Evolutionary conservation across 1,139 yeast genomes (phyloP), one percentile per base, ranked within the genome.

Genomic region (Meyerozyma sp.): DNA sequence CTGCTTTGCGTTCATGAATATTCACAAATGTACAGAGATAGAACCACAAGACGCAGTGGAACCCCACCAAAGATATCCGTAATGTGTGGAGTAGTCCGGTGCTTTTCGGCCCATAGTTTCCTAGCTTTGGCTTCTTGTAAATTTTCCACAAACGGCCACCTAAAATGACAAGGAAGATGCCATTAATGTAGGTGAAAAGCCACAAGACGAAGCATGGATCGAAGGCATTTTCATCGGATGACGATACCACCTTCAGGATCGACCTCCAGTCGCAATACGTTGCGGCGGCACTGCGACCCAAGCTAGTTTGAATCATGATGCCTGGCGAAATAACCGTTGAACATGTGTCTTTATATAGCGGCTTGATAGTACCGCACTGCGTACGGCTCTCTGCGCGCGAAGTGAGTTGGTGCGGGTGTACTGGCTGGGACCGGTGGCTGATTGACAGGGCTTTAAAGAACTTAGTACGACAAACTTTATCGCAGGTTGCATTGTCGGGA

Each of bases 131-230:
- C 40, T 26, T 42, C 45, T 30, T 43, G 34, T 10, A 44, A 38
- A 41, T 59, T 38, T 21, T 49, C 42, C 48, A 9, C 18, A 73
- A 49, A 44, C 66, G 28, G 5, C 53, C 30, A 32, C 78, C 74
- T 8, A 57, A 30, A 1, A 63, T 20, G 1, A 48, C 40, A 36
- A 36, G 46, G 5, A 40, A 7, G 3, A 32, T 32, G n/a, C 37
- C 37, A 0, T 70, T 49, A 8, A 58, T 44, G 1, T 41, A 35
- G 1, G 48, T 48, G 40, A 62, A 54, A 3, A 65, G 40, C 18
- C 60, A 42, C 3, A 75, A 58, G 3, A 79, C 46, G 49, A 81
- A 75, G 50, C 85, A 79, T 2, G 84, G 84, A 44, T 76, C 79
- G 50, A 82, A 61, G 0, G 84, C 81, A 54, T 79, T 80, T 4